phyloP scores from a whole-genome alignment of 1,139 yeast species.

The Blastobotrys niveus region DNA sequence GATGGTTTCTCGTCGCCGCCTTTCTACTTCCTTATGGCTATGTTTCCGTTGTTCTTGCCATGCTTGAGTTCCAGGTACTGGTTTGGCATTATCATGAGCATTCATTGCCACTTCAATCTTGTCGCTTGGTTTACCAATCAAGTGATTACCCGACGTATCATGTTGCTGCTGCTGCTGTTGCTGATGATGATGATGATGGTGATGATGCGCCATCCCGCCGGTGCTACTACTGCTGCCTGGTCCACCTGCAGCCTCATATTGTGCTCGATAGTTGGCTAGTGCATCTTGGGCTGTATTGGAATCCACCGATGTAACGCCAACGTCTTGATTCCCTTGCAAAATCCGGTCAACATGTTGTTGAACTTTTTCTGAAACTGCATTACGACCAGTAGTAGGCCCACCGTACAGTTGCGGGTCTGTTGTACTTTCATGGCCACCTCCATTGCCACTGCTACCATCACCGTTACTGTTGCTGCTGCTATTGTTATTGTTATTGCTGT shows the following conservation, averaged over 20 bases:
- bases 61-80: slow-evolving; percentile 61
- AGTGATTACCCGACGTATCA: not conserved
- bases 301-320: not conserved
- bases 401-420: not conserved
- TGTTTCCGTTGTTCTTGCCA: slow-evolving; percentile 84
- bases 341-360: slow-evolving; percentile 8
- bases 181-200: slow-evolving; percentile 5
- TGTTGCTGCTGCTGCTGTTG: slow-evolving; percentile 10
- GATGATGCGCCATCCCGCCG: not conserved
- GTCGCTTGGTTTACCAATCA: not conserved
- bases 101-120: not conserved
- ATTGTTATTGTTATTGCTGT: not conserved
- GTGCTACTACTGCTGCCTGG: not conserved
- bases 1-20: slow-evolving; percentile 90
- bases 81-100: slow-evolving; percentile 18
- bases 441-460: not conserved
- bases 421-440: too few species aligned
- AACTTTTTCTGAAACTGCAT: slow-evolving; percentile 1
- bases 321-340: not conserved
- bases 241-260: not conserved
- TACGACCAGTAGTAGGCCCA: not conserved
- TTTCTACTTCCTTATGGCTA: slow-evolving; percentile 95
- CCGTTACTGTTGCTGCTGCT: not conserved
- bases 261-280: not conserved
- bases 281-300: slow-evolving; percentile 2